Evolutionary conservation across 148 eudicot genomes (phyloP).

Genomic region (Vaccinium darrowii): DNA sequence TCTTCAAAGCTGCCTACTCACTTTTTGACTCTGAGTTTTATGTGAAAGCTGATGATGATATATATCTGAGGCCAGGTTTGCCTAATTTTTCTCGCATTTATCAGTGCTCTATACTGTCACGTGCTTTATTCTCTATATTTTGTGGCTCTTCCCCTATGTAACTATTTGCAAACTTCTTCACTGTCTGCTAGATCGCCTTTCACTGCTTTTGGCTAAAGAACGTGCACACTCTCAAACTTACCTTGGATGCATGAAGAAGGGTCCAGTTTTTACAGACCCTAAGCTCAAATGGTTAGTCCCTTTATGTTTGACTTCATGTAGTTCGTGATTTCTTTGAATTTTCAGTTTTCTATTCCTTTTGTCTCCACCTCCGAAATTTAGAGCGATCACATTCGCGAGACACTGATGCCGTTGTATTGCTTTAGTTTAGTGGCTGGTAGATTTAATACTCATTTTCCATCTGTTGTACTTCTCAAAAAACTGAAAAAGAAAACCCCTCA

Average conservation of each 20-base stretch:
- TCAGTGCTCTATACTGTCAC: background rate
- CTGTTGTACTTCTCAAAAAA: background rate
- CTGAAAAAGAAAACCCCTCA: background rate
- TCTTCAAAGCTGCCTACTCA: constrained; percentile 90
- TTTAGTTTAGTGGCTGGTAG: background rate
- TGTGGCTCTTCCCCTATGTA: constrained; percentile 11
- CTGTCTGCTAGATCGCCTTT: constrained; percentile 70
- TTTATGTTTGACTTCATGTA: background rate
- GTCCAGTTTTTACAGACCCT: constrained; percentile 90
- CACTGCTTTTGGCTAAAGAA: constrained; percentile 86
- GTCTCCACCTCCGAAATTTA: background rate
- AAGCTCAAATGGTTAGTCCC: constrained; percentile 82
- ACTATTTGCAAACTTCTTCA: background rate
- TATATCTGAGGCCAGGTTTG: constrained; percentile 87
- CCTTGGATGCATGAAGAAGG: constrained; percentile 97
- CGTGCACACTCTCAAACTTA: constrained; percentile 84
- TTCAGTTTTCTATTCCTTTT: constrained; percentile 5
- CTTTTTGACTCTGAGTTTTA: constrained; percentile 83
- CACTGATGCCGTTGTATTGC: background rate
- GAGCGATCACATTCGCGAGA: background rate
- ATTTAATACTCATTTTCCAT: background rate
- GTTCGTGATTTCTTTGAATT: background rate
- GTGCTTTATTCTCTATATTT: background rate
- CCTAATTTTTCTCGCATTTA: constrained; percentile 6
- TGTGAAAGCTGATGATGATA: constrained; percentile 95